Base-by-base conservation (phyloP, 768 basidiomycete species). In the Clitopilus passeckerianus region DNA sequence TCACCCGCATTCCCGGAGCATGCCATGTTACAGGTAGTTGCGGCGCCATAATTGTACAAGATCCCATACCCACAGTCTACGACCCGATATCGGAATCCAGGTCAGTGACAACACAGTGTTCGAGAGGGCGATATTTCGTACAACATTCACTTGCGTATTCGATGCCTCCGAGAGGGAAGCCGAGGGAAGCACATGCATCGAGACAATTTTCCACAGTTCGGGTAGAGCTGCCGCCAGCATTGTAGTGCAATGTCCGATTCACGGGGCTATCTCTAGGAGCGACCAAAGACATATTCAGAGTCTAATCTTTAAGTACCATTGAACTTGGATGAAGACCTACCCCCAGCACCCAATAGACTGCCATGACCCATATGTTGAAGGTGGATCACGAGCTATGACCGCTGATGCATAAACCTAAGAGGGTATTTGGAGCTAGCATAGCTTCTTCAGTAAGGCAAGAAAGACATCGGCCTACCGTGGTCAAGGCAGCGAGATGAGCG, bases 61-160 rank as follows among this genome's bases (percentile, higher is more conserved):
- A 67, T 56, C 14, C 63, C 57, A 54, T 67, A 64, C n/a, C 66
- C 66, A 24, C 66, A 67, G 50, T 60, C 66, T 67, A 35, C 10
- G 37, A n/a, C n/a, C n/a, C 37, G 33, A 44, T 37, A 6, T n/a
- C 5, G 12, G 50, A 33, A 10, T 14, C 15, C 23, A 30, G 4
- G 27, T 30, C 27, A 30, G 27, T 30, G 27, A 7, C 27, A 30
- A 30, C 3, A 30, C 3, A 30, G 7, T 30, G 27, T 10, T 22
- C 46, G 35, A 44, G 8, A 33, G 57, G 34, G 15, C 54, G 44
- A 53, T n/a, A n/a, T 33, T 16, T 64, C 67, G 23, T 16, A 67
- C 67, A 67, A 27, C 67, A 68, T 60, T 68, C 66, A 12, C 54
- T 53, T 1, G 64, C 65, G 41, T 60, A 68, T 27, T 68, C 67